Percentiles rank a stretch among this genome's conserved stretches.
phyloP scores from a whole-genome alignment of 257 asterid species.

The Henckelia pumila region DNA sequence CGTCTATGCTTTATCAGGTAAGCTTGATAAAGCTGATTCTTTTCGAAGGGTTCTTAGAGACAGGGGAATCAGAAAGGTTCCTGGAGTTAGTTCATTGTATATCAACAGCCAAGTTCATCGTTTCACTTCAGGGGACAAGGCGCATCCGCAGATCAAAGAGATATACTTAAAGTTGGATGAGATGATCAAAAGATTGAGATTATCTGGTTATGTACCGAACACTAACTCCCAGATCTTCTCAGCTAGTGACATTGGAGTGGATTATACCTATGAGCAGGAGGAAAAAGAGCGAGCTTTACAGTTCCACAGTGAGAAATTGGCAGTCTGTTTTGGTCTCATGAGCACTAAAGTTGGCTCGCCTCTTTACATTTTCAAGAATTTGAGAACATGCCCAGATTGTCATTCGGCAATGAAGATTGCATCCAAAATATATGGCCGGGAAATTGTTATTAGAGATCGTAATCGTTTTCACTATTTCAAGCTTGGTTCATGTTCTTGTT shows the following conservation, averaged over 20 bases:
- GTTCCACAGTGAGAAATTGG: constrained; percentile 58
- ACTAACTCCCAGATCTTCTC: constrained; percentile 34
- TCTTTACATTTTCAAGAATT: constrained; percentile 53
- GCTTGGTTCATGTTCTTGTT: constrained; percentile 49
- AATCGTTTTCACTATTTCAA: constrained; percentile 57
- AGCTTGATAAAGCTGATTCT: constrained; percentile 47
- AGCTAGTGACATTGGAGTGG: constrained; percentile 28
- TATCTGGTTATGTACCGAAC: constrained; percentile 49
- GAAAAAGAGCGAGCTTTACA: constrained; percentile 54
- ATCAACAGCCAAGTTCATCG: constrained; percentile 47
- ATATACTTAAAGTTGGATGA: constrained; percentile 53
- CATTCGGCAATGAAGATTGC: constrained; percentile 60
- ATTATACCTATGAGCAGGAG: constrained; percentile 30
- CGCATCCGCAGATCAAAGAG: constrained; percentile 40
- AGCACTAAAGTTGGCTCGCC: constrained; percentile 50
- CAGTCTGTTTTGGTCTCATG: constrained; percentile 53
- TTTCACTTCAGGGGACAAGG: constrained; percentile 57
- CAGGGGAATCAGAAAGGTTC: constrained; percentile 58
- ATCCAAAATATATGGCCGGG: constrained; percentile 46
- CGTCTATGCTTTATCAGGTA: constrained; percentile 57
- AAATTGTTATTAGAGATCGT: constrained; percentile 57
- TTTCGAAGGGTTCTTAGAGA: constrained; percentile 56
- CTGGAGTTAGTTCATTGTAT: constrained; percentile 62
- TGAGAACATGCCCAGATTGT: constrained; percentile 58
- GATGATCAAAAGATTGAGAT: constrained; percentile 46